Evolutionary conservation across 129 eudicot genomes (phyloP).

Genomic region (Tagetes patula): DNA sequence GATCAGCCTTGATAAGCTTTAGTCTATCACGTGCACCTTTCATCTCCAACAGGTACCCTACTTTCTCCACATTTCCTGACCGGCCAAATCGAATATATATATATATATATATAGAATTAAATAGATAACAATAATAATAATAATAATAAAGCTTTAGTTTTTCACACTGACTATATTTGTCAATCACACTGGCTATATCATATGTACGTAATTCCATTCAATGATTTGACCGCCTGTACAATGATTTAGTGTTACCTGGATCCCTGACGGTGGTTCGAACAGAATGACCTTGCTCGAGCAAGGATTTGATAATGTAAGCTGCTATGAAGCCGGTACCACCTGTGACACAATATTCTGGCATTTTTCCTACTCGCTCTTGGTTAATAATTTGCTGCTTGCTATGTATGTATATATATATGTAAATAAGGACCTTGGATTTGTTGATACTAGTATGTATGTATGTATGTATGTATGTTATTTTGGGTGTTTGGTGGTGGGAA

Average conservation of each 20-base stretch:
- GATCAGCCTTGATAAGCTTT: constrained; percentile 69
- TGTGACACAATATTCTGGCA: constrained; percentile 85
- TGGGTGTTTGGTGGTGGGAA: constrained; percentile 10
- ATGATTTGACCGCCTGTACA: no score
- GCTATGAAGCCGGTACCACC: constrained; percentile 94
- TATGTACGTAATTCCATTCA: no score
- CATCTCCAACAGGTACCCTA: constrained; percentile 72
- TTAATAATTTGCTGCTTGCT: constrained; percentile 15
- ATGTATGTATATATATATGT: neutral
- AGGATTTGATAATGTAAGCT: constrained; percentile 60
- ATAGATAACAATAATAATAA: neutral
- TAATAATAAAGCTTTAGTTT: neutral
- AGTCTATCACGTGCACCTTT: constrained; percentile 77
- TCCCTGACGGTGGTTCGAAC: constrained; percentile 80
- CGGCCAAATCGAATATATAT: neutral
- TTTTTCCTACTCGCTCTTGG: constrained; percentile 25
- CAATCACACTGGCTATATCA: neutral
- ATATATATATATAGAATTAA: no score
- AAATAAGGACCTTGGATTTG: neutral
- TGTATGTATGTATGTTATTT: neutral
- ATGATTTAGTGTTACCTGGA: constrained; percentile 50
- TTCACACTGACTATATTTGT: neutral
- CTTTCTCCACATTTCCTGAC: constrained; percentile 64
- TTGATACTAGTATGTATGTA: neutral
- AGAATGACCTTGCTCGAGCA: constrained; percentile 57